Evolutionary conservation across 768 basidiomycete species (phyloP).

Genomic region (Termitomyces sp.): DNA sequence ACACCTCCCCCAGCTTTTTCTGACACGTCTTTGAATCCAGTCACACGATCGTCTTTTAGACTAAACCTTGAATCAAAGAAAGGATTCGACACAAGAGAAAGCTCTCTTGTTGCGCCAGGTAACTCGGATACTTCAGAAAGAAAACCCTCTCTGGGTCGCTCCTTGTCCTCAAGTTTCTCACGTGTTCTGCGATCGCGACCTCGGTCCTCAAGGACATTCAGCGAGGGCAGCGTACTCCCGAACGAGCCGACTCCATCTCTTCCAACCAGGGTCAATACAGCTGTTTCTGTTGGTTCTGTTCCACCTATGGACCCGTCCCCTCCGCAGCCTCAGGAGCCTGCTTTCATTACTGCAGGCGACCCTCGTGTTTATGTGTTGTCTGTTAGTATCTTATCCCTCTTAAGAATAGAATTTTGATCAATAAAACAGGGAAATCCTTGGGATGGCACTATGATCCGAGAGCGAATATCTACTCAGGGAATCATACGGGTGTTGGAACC

Average conservation of each 20-base stretch:
- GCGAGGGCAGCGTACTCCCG: neutral
- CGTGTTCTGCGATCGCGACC: conserved; percentile 14
- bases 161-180: conserved; percentile 17
- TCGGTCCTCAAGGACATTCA: conserved; percentile 2
- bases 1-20: conserved; percentile 8
- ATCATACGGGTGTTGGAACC: conserved; percentile 80
- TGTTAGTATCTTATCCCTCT: conserved; percentile 27
- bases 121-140: neutral
- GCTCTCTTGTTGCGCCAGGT: neutral
- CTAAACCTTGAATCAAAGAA: neutral
- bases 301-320: conserved; percentile 27
- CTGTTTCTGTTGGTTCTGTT: conserved; percentile 28
- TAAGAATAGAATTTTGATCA: neutral
- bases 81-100: conserved; percentile 1
- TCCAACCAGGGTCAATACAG: conserved; percentile 3
- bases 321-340: conserved; percentile 17
- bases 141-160: conserved; percentile 22
- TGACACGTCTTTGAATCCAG: conserved; percentile 5
- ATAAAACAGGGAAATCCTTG: conserved; percentile 32
- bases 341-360: conserved; percentile 61
- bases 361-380: conserved; percentile 50
- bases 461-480: conserved; percentile 82
- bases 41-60: conserved; percentile 8
- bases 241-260: neutral
- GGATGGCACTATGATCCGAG: conserved; percentile 78